Percentiles rank a stretch among this genome's conserved stretches.
phyloP scores from a whole-genome alignment of 2,329 filamentous ascomycete genomes.

The Fusarium abutilonis region DNA sequence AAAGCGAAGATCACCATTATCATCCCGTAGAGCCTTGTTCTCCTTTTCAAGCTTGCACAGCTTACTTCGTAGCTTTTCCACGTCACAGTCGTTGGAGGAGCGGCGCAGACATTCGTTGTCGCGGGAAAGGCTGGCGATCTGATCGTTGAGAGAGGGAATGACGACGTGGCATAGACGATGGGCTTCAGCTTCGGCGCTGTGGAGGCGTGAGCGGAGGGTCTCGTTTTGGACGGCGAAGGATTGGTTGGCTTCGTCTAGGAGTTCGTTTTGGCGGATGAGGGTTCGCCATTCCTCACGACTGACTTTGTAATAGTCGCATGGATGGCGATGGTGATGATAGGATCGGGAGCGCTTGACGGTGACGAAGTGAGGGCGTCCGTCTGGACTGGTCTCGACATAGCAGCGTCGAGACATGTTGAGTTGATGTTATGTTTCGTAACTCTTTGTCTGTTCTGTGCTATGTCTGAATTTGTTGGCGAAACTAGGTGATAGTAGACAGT shows the following conservation, averaged over 20 bases:
- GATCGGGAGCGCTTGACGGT: conserved; percentile 54
- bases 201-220: conserved; percentile 51
- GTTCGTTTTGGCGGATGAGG: conserved; percentile 51
- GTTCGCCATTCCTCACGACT: conserved; percentile 52
- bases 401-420: conserved; percentile 50
- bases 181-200: conserved; percentile 50
- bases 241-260: conserved; percentile 50
- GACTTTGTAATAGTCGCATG: conserved; percentile 51
- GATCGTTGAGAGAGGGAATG: conserved; percentile 52
- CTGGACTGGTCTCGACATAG: conserved; percentile 51
- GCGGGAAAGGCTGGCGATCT: conserved; percentile 50
- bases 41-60: conserved; percentile 52
- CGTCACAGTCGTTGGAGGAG: conserved; percentile 50
- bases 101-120: conserved; percentile 55
- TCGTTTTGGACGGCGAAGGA: conserved; percentile 48
- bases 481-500: neutral
- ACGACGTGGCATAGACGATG: conserved; percentile 48
- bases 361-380: conserved; percentile 52
- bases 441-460: neutral
- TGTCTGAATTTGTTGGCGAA: conserved; percentile 3
- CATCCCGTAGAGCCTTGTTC: conserved; percentile 49
- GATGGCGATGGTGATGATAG: conserved; percentile 48
- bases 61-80: conserved; percentile 49
- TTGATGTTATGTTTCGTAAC: neutral
- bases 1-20: conserved; percentile 50